phyloP scores from a whole-genome alignment of 2,329 filamentous ascomycete species.

The Sporothrix phasma region DNA sequence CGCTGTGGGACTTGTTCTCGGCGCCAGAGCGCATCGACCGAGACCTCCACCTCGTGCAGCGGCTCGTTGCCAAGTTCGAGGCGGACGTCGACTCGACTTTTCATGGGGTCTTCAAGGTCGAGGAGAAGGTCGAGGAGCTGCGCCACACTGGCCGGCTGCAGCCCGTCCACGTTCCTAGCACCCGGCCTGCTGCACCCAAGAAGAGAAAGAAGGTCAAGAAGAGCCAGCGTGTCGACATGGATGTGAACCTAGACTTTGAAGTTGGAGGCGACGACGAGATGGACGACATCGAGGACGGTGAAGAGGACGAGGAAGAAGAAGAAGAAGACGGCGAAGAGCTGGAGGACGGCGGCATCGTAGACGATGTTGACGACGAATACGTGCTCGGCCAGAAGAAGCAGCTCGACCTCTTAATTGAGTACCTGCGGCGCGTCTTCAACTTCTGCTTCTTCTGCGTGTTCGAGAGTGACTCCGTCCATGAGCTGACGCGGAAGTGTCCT shows the following conservation, averaged over 20 bases:
- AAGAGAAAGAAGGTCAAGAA: constrained; percentile 55
- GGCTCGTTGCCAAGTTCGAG: constrained; percentile 77
- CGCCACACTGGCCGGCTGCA: constrained; percentile 68
- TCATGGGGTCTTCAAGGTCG: constrained; percentile 70
- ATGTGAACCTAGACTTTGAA: constrained; percentile 52
- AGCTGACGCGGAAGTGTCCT: constrained; percentile 89
- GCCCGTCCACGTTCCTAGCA: constrained; percentile 38
- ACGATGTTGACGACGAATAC: constrained; percentile 84
- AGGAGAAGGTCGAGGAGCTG: constrained; percentile 76
- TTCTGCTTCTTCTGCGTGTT: constrained; percentile 99
- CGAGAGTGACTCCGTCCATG: constrained; percentile 93
- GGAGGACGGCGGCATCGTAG: constrained; percentile 67
- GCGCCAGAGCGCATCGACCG: constrained; percentile 87
- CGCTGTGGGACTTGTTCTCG: constrained; percentile 92
- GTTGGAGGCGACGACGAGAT: constrained; percentile 35
- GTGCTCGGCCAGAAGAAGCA: constrained; percentile 91
- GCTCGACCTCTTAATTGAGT: constrained; percentile 90
- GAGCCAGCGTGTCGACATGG: constrained; percentile 48
- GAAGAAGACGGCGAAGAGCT: constrained; percentile 71
- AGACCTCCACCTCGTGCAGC: constrained; percentile 72
- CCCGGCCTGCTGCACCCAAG: not conserved
- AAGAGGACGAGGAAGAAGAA: constrained; percentile 59
- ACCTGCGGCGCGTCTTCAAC: constrained; percentile 90
- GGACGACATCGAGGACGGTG: constrained; percentile 57
- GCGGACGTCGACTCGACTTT: constrained; percentile 67